A percentile compares a stretch with the other conserved stretches of the same genome.
These are phyloP conservation scores for Apiospora sp. DNA, from an alignment of 2,329 filamentous ascomycete species.

Conservation along the genomic window DNA sequence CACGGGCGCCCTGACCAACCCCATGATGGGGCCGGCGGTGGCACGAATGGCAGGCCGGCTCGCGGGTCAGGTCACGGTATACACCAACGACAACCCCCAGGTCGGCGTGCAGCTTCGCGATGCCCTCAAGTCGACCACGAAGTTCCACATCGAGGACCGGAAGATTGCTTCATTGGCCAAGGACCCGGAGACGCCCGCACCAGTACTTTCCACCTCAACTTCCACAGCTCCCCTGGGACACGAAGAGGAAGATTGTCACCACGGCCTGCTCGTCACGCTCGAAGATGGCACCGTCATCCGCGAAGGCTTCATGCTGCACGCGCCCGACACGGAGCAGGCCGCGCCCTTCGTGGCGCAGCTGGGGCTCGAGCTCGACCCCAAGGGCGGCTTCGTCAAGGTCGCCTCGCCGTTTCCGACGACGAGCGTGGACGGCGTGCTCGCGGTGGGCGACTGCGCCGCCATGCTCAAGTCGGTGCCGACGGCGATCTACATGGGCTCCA, in stretches of 20 bases:
- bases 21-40: constrained; percentile 47
- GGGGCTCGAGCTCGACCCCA: constrained; percentile 49
- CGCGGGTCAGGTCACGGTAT: constrained; percentile 54
- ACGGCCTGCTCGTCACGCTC: neutral
- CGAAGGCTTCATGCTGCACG: constrained; percentile 37
- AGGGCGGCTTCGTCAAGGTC: constrained; percentile 51
- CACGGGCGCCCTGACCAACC: constrained; percentile 43
- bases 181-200: constrained; percentile 29
- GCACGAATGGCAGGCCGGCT: constrained; percentile 54
- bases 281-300: neutral
- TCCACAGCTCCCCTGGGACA: neutral
- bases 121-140: constrained; percentile 39
- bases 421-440: constrained; percentile 59
- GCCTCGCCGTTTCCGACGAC: constrained; percentile 57
- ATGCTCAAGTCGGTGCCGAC: constrained; percentile 36
- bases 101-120: constrained; percentile 42
- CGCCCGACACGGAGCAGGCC: constrained; percentile 47
- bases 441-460: constrained; percentile 57
- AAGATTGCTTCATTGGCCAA: constrained; percentile 32
- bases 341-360: constrained; percentile 53
- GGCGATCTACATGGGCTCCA: constrained; percentile 38
- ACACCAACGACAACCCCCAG: constrained; percentile 54
- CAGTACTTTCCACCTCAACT: constrained; percentile 26
- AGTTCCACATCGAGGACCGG: constrained; percentile 48
- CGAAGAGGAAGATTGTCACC: neutral